Evolutionary conservation across 768 basidiomycete genomes (phyloP), one percentile per base, ranked within the genome.

Genomic region (Auriscalpium orientale): DNA sequence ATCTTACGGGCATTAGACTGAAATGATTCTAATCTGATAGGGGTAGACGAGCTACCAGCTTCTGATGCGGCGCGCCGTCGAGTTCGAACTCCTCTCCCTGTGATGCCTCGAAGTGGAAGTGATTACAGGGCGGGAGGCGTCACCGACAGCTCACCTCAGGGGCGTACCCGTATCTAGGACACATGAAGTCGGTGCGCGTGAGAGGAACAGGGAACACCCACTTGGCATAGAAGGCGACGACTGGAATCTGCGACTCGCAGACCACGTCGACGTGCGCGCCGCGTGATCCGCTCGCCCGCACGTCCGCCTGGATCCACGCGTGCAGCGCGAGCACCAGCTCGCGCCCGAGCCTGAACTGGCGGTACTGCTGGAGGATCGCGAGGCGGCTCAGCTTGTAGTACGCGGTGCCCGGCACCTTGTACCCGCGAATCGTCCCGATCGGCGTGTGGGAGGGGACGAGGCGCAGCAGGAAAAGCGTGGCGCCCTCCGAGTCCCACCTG

Each of bases 51-150:
- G 78, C 70, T 58, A 84, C 76, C 89, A 92, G 89, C 71, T 82
- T 84, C 68, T 91, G 89, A 78, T 93, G 90, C 56, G 87, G 89
- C 65, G 81, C 89, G 35, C 89, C 90, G 55, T 87, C 91, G 72
- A 85, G 88, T 70, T 87, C 86, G 72, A 88, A 90, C 68, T 82
- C 79, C 22, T 78, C 77, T 59, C 85, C 86, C 84, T 90, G 69
- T 46, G 56, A 59, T 37, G 51, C 51, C 43, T 49, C 20, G 44
- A 13, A 47, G 45, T 28, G 48, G 44, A 49, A 52, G 28, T 58
- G 54, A 28, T 28, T 18, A 37, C 38, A 37, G 56, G 59, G 54
- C 56, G 45, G 38, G 46, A 46, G 53, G 60, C 49, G 38, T 21
- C 49, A 51, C 49, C 28, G 28, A 28, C 28, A 54, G 64, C 77